phyloP scores from a whole-genome alignment of 345 rosid genomes.

The Boechera divaricarpa region DNA sequence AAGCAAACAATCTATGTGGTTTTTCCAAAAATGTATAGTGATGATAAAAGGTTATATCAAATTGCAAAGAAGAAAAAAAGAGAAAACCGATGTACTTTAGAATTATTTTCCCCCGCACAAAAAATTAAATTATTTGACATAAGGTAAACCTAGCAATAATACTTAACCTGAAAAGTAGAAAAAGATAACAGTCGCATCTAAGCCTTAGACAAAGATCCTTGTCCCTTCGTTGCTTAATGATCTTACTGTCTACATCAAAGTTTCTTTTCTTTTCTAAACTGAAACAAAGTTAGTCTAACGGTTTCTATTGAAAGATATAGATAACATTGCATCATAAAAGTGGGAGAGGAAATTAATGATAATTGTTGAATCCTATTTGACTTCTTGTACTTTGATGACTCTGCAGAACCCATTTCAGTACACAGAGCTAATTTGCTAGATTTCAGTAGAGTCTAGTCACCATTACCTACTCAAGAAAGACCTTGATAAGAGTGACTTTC shows the following conservation, averaged over 20 bases:
- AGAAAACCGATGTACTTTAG: neutral
- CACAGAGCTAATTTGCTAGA: neutral
- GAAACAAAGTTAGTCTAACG: neutral
- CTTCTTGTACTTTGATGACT: slow-evolving; percentile 3
- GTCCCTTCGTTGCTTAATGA: no score
- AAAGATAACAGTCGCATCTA: no score
- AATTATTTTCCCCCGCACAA: no score
- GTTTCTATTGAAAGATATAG: neutral
- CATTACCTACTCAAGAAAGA: neutral
- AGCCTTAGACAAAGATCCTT: no score
- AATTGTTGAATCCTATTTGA: neutral
- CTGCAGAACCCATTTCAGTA: neutral
- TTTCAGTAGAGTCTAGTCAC: neutral
- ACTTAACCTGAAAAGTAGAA: no score
- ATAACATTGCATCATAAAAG: neutral
- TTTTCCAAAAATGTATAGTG: slow-evolving; percentile 37
- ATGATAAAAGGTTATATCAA: slow-evolving; percentile 10
- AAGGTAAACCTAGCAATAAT: no score
- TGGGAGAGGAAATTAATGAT: neutral
- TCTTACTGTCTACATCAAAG: no score
- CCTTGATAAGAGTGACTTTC: neutral
- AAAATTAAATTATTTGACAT: no score
- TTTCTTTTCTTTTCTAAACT: neutral
- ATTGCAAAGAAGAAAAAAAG: neutral
- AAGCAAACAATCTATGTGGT: slow-evolving; percentile 24